These are phyloP conservation scores for Xanthoconium stramineum DNA, from an alignment of 768 basidiomycete genomes.

Conservation along the genomic window DNA sequence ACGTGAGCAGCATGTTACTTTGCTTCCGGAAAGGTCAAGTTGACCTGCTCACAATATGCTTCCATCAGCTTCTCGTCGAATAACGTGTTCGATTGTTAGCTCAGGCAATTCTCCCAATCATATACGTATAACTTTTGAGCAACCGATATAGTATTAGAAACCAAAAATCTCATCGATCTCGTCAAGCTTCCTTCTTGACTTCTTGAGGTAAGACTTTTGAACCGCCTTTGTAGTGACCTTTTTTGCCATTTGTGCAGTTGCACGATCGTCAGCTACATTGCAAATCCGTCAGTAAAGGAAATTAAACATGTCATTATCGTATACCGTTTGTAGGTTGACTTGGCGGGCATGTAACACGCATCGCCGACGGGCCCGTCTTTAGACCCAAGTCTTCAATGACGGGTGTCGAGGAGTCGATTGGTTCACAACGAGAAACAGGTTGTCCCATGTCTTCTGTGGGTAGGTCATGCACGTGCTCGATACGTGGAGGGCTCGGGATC, in stretches of 20 bases:
- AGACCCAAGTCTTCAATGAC: neutral
- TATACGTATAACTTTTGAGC: too few species aligned
- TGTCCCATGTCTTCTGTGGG: slow-evolving; percentile 16
- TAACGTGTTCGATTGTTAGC: too few species aligned
- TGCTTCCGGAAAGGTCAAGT: too few species aligned
- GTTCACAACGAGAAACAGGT: slow-evolving; percentile 5
- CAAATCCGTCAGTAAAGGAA: neutral
- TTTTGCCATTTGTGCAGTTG: neutral
- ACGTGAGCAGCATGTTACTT: too few species aligned
- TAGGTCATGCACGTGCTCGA: slow-evolving; percentile 1
- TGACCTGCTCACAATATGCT: too few species aligned
- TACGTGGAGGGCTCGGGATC: neutral
- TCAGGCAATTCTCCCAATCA: too few species aligned
- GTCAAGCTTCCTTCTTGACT: slow-evolving; percentile 18
- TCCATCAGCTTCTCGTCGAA: too few species aligned
- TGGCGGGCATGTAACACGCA: neutral
- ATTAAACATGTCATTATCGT: neutral
- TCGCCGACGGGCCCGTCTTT: neutral
- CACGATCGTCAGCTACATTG: neutral
- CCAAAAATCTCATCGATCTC: slow-evolving; percentile 29
- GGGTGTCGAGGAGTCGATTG: neutral
- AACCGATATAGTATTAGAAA: slow-evolving; percentile 9
- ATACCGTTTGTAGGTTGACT: slow-evolving; percentile 4
- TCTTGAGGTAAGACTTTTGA: slow-evolving; percentile 14
- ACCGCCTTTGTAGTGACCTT: neutral